A percentile compares a stretch with the other conserved stretches of the same genome.
Conservation (phyloP, 2,329 filamentous ascomycete genomes). For the Verticillium albo-atrum region DNA sequence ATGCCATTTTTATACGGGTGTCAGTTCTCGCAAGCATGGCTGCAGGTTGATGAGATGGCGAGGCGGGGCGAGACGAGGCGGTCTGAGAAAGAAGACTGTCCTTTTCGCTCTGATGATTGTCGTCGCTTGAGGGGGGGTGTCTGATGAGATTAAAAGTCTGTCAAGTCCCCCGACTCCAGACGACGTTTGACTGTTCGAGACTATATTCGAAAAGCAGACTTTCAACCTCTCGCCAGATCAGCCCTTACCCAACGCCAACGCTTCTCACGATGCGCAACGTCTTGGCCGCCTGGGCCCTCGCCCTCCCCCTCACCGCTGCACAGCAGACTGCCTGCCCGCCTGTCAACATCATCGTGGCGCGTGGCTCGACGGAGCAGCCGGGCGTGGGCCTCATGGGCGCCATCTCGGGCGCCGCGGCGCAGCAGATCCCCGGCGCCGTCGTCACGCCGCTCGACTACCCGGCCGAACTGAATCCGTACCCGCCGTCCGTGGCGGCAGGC, state of each 20-base stretch:
- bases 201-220: too few relatives aligned
- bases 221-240: too few relatives aligned
- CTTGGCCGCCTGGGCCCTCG: not conserved
- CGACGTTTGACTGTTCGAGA: not conserved
- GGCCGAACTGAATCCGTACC: conserved; percentile 26
- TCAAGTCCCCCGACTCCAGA: not conserved
- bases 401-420: conserved; percentile 25
- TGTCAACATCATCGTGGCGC: conserved; percentile 34
- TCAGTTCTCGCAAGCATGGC: not conserved
- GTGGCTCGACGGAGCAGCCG: conserved; percentile 28
- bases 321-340: conserved; percentile 23
- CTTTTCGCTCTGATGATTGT: not conserved
- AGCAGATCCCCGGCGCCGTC: conserved; percentile 26
- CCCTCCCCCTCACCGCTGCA: conserved; percentile 16
- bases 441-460: conserved; percentile 32
- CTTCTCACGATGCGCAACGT: not conserved
- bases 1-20: not conserved
- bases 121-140: not conserved
- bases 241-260: not conserved
- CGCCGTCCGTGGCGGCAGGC: conserved; percentile 27
- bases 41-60: not conserved
- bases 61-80: not conserved
- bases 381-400: conserved; percentile 28
- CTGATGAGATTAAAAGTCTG: not conserved
- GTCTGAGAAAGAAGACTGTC: not conserved